Evolutionary conservation across 495 filamentous ascomycete species (phyloP).

Genomic region (Cercophora sp.): DNA sequence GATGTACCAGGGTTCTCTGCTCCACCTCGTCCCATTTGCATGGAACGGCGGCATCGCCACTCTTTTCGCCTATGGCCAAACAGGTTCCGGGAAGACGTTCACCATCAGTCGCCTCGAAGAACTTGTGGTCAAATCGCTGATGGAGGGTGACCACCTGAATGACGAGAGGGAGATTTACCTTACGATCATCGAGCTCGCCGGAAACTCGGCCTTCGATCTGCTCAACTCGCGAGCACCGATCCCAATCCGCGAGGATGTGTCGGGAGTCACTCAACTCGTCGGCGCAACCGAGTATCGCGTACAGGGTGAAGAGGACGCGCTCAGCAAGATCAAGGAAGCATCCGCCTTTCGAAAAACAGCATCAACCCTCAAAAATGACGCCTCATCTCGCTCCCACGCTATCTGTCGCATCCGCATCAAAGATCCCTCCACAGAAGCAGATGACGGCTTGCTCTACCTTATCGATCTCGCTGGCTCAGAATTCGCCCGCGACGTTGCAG

Average conservation of each 20-base stretch:
- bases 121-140: conserved; percentile 21
- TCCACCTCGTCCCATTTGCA: conserved; percentile 23
- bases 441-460: conserved; percentile 41
- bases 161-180: conserved; percentile 21
- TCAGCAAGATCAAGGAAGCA: conserved; percentile 19
- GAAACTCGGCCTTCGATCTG: conserved; percentile 18
- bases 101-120: conserved; percentile 32
- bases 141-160: conserved; percentile 17
- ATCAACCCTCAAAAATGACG: conserved; percentile 39
- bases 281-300: conserved; percentile 18
- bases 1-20: conserved; percentile 19
- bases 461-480: conserved; percentile 49
- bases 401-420: conserved; percentile 45
- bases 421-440: conserved; percentile 19
- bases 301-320: conserved; percentile 12
- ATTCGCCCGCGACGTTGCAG: conserved; percentile 25
- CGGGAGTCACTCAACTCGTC: conserved; percentile 22
- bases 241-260: conserved; percentile 25
- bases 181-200: conserved; percentile 23
- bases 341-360: conserved; percentile 17
- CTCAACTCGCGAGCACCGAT: conserved; percentile 25
- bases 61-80: conserved; percentile 46
- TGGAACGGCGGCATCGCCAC: conserved; percentile 26
- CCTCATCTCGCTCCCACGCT: conserved; percentile 46
- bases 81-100: conserved; percentile 46